These are phyloP conservation scores for Notholithocarpus densiflorus DNA, from an alignment of 306 rosid genomes.

Conservation along the genomic window DNA sequence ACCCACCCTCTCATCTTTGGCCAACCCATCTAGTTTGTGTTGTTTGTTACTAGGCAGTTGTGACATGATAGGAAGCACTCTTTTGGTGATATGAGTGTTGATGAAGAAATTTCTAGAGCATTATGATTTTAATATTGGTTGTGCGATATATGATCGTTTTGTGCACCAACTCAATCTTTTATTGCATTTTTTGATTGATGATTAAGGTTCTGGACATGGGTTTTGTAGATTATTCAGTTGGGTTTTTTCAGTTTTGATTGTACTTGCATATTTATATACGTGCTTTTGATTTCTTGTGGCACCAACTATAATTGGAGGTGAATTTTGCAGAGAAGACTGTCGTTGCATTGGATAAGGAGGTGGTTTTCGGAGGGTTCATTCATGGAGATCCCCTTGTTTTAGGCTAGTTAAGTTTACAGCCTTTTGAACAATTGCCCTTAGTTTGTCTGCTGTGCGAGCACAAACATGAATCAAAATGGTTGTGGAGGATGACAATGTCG, in stretches of 20 bases:
- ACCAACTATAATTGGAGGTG: no score
- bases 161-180: neutral
- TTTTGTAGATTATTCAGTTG: slow-evolving; percentile 1
- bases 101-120: no score
- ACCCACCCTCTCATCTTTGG: no score
- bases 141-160: no score
- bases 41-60: no score
- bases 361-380: slow-evolving; percentile 49
- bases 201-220: neutral
- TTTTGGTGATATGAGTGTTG: no score
- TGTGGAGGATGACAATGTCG: no score
- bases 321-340: slow-evolving; percentile 51
- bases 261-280: neutral
- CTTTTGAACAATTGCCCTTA: neutral
- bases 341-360: slow-evolving; percentile 66
- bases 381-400: slow-evolving; percentile 69
- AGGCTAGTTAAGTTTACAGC: slow-evolving; percentile 37
- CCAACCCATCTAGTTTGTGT: no score
- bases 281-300: no score
- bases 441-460: neutral
- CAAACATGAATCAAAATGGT: no score
- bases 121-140: no score
- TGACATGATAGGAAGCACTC: no score
- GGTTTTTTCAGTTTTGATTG: slow-evolving; percentile 13
- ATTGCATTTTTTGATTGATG: neutral